phyloP scores from a whole-genome alignment of 2,329 filamentous ascomycete species.

The Monosporascus sp. region DNA sequence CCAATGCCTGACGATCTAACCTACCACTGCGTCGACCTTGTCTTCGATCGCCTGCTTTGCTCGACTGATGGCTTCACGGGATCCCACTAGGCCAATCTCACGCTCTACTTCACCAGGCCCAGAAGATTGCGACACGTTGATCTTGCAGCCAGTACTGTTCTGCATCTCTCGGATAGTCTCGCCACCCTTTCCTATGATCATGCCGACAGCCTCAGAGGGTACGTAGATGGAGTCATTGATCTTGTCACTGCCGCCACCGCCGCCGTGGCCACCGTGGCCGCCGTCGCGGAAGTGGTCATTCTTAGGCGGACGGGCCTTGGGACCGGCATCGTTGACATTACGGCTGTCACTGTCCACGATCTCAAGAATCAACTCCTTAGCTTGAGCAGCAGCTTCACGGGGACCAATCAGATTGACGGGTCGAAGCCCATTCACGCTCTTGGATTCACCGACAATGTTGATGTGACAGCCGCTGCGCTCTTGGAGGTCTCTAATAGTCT shows the following conservation, averaged over 20 bases:
- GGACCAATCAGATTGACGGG: conserved; percentile 88
- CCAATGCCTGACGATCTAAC: conserved; percentile 28
- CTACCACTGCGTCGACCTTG: conserved; percentile 84
- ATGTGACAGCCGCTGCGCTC: conserved; percentile 91
- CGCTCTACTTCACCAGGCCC: conserved; percentile 74
- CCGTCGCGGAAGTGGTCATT: conserved; percentile 37
- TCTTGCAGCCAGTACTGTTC: conserved; percentile 81
- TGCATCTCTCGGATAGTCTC: conserved; percentile 96
- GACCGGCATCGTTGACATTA: conserved; percentile 29
- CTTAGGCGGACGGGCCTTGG: conserved; percentile 32
- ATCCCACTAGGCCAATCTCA: conserved; percentile 81
- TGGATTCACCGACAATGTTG: conserved; percentile 89
- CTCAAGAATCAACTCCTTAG: conserved; percentile 85
- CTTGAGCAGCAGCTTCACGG: conserved; percentile 65
- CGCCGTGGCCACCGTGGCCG: conserved; percentile 25
- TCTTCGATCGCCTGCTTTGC: conserved; percentile 85
- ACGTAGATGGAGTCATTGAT: conserved; percentile 79
- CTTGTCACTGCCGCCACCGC: conserved; percentile 51
- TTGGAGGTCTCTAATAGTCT: conserved; percentile 89
- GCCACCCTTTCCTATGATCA: conserved; percentile 94
- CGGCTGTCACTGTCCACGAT: conserved; percentile 89
- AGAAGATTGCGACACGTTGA: conserved; percentile 81
- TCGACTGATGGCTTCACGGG: conserved; percentile 67
- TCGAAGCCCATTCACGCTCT: conserved; percentile 83
- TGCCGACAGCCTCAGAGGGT: conserved; percentile 85